Conservation (phyloP, 495 filamentous ascomycete species). For the Penicillium subrubescens region DNA sequence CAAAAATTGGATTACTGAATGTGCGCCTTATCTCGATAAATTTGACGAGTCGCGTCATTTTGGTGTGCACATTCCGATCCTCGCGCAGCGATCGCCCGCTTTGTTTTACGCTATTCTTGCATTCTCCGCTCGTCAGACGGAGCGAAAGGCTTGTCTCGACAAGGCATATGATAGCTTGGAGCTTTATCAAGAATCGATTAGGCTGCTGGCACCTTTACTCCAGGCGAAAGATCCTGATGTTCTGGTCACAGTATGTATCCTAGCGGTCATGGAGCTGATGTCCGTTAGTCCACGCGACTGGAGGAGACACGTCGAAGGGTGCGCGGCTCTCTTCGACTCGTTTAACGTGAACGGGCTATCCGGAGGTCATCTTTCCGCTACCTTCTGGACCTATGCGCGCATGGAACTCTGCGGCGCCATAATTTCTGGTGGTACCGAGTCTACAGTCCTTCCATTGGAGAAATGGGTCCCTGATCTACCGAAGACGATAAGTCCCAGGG, state of each 20-base stretch:
- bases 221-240: slow-evolving; percentile 38
- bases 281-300: slow-evolving; percentile 42
- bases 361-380: slow-evolving; percentile 37
- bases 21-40: slow-evolving; percentile 44
- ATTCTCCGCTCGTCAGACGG: slow-evolving; percentile 38
- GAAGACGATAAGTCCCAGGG: slow-evolving; percentile 15
- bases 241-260: slow-evolving; percentile 33
- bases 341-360: slow-evolving; percentile 39
- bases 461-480: slow-evolving; percentile 36
- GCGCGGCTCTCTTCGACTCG: slow-evolving; percentile 40
- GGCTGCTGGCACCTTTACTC: slow-evolving; percentile 30
- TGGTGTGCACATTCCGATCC: slow-evolving; percentile 37
- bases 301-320: slow-evolving; percentile 45
- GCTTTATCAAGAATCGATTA: slow-evolving; percentile 41
- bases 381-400: slow-evolving; percentile 48
- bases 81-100: slow-evolving; percentile 35
- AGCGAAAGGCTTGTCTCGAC: slow-evolving; percentile 35
- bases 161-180: slow-evolving; percentile 40
- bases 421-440: slow-evolving; percentile 40
- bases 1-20: slow-evolving; percentile 35
- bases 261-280: slow-evolving; percentile 45
- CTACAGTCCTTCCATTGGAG: slow-evolving; percentile 33
- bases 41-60: slow-evolving; percentile 40
- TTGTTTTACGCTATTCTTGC: slow-evolving; percentile 41
- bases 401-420: slow-evolving; percentile 49